Evolutionary conservation across 768 basidiomycete species (phyloP), one percentile per base, ranked within the genome.

Genomic region (Hygrocybe coccinea): DNA sequence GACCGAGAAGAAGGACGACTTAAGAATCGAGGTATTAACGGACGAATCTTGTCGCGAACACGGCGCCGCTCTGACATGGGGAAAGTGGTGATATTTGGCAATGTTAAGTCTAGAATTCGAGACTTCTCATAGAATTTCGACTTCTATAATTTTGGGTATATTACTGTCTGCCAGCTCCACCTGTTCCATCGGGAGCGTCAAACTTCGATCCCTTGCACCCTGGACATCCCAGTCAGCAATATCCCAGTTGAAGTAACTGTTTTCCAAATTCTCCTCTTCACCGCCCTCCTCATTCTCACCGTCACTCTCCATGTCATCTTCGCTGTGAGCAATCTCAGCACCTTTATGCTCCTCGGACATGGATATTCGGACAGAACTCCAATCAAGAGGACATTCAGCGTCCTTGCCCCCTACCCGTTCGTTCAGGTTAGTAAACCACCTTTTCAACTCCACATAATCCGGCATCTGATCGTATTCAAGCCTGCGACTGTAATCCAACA

Each of bases 201-300:
- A 56, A 56, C 36, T 56, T 56, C 35, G 55, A 43, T 56, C 55
- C 14, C 55, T 47, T 56, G 55, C 55, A 29, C 49, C 55, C 55
- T 56, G 55, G 37, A 51, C 43, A 56, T 56, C 55, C 56, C 56
- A 56, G 35, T 56, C 50, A 56, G 38, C 56, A 56, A 56, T 56
- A 52, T 56, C 56, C 56, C 49, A 56, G 56, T 51, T 24, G 50
- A 56, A 56, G 50, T 56, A 56, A 52, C 56, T 56, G 44, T 56
- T 52, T 56, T 39, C 33, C 35, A 51, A 56, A 25, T 34, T 44
- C 56, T 56, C 55, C 50, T 52, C 56, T 56, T 44, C 46, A 47
- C 21, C 21, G 19, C 44, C 21, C 44, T 46, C 44, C 9, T 56
- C 38, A 44, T 36, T 51, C 33, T 34, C 50, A 29, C 39, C 33